A percentile compares a stretch with the other conserved stretches of the same genome.
These are phyloP conservation scores for Debaryomycetaceae sp. DNA, from an alignment of 1,139 yeast genomes.

Conservation along the genomic window DNA sequence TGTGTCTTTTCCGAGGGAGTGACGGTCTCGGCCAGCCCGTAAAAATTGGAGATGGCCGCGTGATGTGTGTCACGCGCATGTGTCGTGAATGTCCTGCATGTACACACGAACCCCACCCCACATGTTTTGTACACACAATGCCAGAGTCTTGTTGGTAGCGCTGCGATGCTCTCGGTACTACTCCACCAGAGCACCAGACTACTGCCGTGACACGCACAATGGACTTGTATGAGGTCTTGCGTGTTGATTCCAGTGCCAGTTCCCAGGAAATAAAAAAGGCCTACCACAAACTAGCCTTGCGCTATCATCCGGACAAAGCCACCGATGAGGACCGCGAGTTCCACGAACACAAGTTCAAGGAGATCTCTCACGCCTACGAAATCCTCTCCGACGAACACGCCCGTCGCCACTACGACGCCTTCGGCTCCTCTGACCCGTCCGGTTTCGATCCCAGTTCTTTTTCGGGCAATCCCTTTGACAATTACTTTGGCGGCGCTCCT, in stretches of 20 bases:
- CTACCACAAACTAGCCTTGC: conserved; percentile 61
- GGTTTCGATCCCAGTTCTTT: conserved; percentile 11
- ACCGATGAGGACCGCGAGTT: conserved; percentile 51
- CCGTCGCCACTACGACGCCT: conserved; percentile 46
- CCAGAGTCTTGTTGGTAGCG: no score
- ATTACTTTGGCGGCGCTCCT: conserved; percentile 19
- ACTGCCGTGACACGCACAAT: no score
- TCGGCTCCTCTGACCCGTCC: conserved; percentile 33
- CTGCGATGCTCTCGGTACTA: no score
- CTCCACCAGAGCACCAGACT: no score
- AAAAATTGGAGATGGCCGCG: no score
- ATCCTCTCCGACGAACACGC: conserved; percentile 52
- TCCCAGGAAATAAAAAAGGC: conserved; percentile 64
- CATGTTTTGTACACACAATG: no score
- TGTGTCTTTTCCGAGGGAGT: no score
- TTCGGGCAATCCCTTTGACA: conserved; percentile 32
- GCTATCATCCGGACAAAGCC: conserved; percentile 75
- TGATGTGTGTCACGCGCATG: no score
- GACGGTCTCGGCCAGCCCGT: no score
- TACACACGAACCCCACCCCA: no score
- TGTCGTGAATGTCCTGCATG: no score
- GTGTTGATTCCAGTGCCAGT: conserved; percentile 53
- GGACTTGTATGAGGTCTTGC: conserved; percentile 53
- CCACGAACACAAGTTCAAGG: conserved; percentile 67
- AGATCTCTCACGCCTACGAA: conserved; percentile 70